These are phyloP conservation scores for Saccharum spontaneum DNA, from an alignment of 176 grass and related monocot species.

Conservation along the genomic window DNA sequence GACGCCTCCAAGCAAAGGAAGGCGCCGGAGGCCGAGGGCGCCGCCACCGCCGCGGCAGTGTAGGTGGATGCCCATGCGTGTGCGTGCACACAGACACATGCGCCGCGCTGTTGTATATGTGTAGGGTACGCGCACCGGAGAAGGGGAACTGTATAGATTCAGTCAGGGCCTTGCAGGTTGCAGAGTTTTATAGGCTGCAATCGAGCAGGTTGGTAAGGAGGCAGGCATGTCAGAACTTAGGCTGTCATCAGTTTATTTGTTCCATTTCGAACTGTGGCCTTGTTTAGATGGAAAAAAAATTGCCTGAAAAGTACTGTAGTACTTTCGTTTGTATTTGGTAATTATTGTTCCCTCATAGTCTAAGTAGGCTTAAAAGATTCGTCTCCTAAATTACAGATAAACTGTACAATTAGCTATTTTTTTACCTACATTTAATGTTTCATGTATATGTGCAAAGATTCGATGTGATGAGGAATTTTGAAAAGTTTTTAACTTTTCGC, in stretches of 20 bases:
- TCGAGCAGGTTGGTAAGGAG: constrained; percentile 5
- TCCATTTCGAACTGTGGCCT: neutral
- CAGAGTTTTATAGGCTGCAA: constrained; percentile 46
- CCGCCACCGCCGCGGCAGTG: constrained; percentile 28
- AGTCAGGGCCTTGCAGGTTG: constrained; percentile 22
- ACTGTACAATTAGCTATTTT: too few relatives aligned
- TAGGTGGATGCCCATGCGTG: constrained; percentile 6
- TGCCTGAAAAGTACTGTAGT: too few relatives aligned
- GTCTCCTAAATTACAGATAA: too few relatives aligned
- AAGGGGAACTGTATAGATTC: constrained; percentile 23
- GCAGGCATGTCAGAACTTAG: neutral
- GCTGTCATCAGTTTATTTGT: neutral
- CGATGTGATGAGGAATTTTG: too few relatives aligned
- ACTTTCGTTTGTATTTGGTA: too few relatives aligned
- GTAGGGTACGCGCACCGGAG: constrained; percentile 1
- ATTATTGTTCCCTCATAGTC: too few relatives aligned
- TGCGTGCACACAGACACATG: neutral
- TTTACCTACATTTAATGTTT: too few relatives aligned
- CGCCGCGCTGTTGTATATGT: neutral
- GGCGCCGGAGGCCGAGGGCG: constrained; percentile 43
- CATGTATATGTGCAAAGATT: too few relatives aligned
- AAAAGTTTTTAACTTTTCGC: too few relatives aligned
- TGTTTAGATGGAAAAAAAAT: too few relatives aligned
- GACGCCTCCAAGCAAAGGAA: constrained; percentile 38
- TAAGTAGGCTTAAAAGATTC: too few relatives aligned